Base-by-base conservation (phyloP, 2,329 filamentous ascomycete genomes). In the Curvularia eragrostidis region DNA sequence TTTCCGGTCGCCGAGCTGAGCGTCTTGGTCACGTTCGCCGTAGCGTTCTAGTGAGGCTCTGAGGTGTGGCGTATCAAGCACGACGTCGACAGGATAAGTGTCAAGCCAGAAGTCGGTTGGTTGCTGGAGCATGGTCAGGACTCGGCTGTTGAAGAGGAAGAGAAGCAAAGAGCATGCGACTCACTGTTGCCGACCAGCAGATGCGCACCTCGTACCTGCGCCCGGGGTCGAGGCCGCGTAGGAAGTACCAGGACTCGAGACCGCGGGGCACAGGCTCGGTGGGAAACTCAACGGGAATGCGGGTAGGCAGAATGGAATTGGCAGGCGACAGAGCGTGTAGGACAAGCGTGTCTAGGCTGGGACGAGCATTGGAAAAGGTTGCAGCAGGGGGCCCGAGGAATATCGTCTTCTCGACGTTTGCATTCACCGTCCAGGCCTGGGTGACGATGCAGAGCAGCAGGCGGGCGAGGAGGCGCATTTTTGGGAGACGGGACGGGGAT, bases 141-240 rank as follows among this genome's bases (percentile, higher is more conserved):
- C 52, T 21, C 32, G 55, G 13, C 60, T 53, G 48, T 13, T n/a
- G 59, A 12, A 21, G 39, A 5, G 41, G 32, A n/a, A 41, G 32
- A 42, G 26, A 56, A 49, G 46, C 3, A 18, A 36, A 36, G n/a
- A 36, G 34, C 13, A 41, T 42, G 13, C 32, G 42, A 43, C 90
- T 78, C 84, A 97, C 94, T 59, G 89, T 95, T 39, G 95, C 95
- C 59, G 92, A 84, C 93, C 94, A 99, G 79, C 94, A 98, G 58
- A 97, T 83, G 53, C 95, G 88, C 48, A 96, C 85, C 81, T 99
- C 95, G 82, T 98, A 97, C 64, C 93, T 85, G 70, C 89, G 89
- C 10, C 87, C 86, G 34, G 86, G 84, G n/a, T 78, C 82, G 53
- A 99, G 82, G 32, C 83, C 80, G 55, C 90, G 85, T 5, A 99